Conservation (phyloP, 1,284 basidiomycete genomes). For the Malassezia equina region DNA sequence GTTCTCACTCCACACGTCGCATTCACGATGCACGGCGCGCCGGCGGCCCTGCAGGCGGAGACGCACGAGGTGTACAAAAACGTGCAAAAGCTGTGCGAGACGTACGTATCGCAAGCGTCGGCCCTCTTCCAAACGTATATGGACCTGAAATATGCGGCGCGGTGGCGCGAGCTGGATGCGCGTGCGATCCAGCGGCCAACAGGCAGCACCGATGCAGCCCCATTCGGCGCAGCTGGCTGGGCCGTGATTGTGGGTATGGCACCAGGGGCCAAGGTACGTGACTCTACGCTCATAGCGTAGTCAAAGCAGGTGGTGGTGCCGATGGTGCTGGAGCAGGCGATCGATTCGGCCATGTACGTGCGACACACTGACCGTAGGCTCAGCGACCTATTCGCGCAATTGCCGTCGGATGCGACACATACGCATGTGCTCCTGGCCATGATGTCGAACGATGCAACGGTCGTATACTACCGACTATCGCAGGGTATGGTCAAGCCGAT, state of each 20-base stretch:
- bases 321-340: conserved; percentile 11
- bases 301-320: conserved; percentile 7
- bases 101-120: conserved; percentile 37
- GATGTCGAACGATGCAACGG: conserved; percentile 36
- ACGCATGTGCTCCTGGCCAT: conserved; percentile 34
- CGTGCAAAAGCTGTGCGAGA: conserved; percentile 19
- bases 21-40: not conserved
- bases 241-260: conserved; percentile 9
- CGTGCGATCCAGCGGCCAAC: not conserved
- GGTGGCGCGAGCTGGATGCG: conserved; percentile 30
- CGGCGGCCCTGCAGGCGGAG: not conserved
- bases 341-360: conserved; percentile 5
- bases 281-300: not conserved
- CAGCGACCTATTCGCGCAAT: conserved; percentile 18
- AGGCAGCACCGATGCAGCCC: not conserved
- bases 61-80: conserved; percentile 20
- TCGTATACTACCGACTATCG: conserved; percentile 42
- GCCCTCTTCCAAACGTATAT: conserved; percentile 43
- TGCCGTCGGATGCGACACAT: conserved; percentile 15
- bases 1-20: too few species aligned
- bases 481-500: conserved; percentile 42
- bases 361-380: conserved; percentile 12
- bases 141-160: conserved; percentile 41
- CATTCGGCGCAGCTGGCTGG: conserved; percentile 6
- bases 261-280: not conserved